phyloP scores from a whole-genome alignment of 73 alveolate species.

The Symbiodinium pilosum region DNA sequence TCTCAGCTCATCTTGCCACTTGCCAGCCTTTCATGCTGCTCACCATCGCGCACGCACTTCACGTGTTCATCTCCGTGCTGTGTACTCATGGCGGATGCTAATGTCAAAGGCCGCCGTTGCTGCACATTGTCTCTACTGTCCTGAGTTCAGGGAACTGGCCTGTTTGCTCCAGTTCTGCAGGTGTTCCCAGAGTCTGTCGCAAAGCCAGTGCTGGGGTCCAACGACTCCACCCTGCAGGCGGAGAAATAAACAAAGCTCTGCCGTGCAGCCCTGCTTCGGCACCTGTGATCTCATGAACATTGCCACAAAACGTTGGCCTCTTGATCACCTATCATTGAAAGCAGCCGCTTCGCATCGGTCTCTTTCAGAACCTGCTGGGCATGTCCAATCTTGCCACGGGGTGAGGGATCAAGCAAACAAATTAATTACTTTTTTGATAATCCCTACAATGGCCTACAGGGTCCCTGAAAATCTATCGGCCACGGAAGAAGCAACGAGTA shows the following conservation, averaged over 20 bases:
- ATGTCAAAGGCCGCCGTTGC: background rate
- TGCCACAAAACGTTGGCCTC: background rate
- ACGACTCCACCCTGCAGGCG: constrained; percentile 10
- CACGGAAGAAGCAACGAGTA: too few species aligned
- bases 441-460: too few species aligned
- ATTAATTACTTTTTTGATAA: too few species aligned
- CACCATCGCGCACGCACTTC: too few species aligned
- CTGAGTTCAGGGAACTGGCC: background rate
- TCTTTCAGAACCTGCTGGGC: constrained; percentile 42
- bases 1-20: constrained; percentile 56
- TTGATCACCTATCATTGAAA: constrained; percentile 1
- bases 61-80: too few species aligned
- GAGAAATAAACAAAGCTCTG: background rate
- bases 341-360: constrained; percentile 20
- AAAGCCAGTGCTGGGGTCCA: constrained; percentile 90
- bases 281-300: too few species aligned
- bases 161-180: constrained; percentile 77
- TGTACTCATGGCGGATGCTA: too few species aligned
- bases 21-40: constrained; percentile 41
- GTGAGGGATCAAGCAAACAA: background rate
- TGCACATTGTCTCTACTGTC: too few species aligned
- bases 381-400: background rate
- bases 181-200: constrained; percentile 89
- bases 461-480: too few species aligned
- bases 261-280: background rate